These are phyloP conservation scores for Fomitopsis palustris DNA, from an alignment of 1,284 basidiomycete species.

Conservation along the genomic window DNA sequence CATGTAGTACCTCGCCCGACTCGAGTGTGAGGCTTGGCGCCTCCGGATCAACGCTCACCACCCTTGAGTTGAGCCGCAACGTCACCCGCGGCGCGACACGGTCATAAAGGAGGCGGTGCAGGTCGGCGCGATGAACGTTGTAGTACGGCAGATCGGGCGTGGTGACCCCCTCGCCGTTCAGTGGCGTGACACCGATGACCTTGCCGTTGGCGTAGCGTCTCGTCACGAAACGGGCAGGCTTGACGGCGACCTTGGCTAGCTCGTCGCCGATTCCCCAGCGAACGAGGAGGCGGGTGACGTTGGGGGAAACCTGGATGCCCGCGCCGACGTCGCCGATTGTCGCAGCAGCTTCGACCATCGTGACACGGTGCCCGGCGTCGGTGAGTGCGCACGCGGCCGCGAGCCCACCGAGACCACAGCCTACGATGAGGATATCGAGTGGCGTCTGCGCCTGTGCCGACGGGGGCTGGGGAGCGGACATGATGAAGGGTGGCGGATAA, in stretches of 20 bases:
- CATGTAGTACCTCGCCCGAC: constrained; percentile 34
- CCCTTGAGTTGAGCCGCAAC: constrained; percentile 44
- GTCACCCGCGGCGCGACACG: constrained; percentile 41
- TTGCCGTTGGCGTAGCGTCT: constrained; percentile 39
- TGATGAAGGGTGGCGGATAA: constrained; percentile 17
- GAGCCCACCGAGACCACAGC: constrained; percentile 46
- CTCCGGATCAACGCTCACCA: constrained; percentile 38
- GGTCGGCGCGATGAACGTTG: constrained; percentile 54
- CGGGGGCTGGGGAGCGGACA: constrained; percentile 28
- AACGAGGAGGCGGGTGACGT: constrained; percentile 36
- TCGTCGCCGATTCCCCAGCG: constrained; percentile 40
- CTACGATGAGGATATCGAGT: constrained; percentile 43
- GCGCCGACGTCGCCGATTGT: constrained; percentile 46
- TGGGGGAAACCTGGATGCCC: constrained; percentile 49
- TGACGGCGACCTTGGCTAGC: constrained; percentile 34
- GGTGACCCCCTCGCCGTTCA: constrained; percentile 25
- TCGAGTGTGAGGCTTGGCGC: constrained; percentile 34
- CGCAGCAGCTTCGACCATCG: constrained; percentile 40
- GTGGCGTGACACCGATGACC: constrained; percentile 37
- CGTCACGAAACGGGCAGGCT: constrained; percentile 39
- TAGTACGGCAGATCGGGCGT: constrained; percentile 34
- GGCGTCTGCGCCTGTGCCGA: constrained; percentile 7
- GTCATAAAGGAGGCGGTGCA: constrained; percentile 49
- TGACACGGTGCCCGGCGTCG: constrained; percentile 43
- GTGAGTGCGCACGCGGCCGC: constrained; percentile 41